Base-by-base conservation (phyloP, 129 eudicot genomes). In the Chrysanthemum makinoi region DNA sequence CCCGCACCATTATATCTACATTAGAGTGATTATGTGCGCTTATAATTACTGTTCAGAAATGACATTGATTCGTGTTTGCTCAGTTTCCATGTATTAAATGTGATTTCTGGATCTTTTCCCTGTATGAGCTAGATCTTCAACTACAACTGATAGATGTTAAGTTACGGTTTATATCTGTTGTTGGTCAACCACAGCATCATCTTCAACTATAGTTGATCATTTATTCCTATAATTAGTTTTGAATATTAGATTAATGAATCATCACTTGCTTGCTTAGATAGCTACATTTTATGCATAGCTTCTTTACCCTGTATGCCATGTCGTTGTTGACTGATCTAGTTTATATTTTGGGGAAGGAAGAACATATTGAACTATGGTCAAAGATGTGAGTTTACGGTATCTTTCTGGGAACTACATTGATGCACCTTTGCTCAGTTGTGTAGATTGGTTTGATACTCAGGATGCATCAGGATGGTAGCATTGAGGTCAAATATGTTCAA, bases 311-410 rank as follows among this genome's bases (percentile, higher is more conserved):
- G 55, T 20, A 58, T 39, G 16, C 33, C 52, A 18, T 51, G 30
- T 73, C 35, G 4, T 20, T 57, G 6, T 58, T 58, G 63, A 58
- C 26, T 20, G 35, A 20, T 58, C 13, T 11, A 58, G 63, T 18
- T 66, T 10, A 14, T 19, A 3, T 73, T 63, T 3, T 10, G 24
- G 17, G 65, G 44, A 17, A 6, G 28, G 28, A 18, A 51, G 9
- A 53, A 65, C 8, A 46, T 15, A 48, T 33, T 24, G 58, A 56
- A 22, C 24, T 66, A 22, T 54, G 10, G 44, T 53, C 44, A 13
- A 19, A 15, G 78, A 64, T 52, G 56, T 52, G 30, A 15, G 66
- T 24, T 24, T 61, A 61, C 14, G 46, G 6, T 50, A 50, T 50
- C 15, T 9, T 33, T 39, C 44, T 39, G 10, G 44, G 9, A 39